A percentile compares a stretch with the other conserved stretches of the same genome.
phyloP scores from a whole-genome alignment of 805 yeast genomes.

The Pichia heedii region DNA sequence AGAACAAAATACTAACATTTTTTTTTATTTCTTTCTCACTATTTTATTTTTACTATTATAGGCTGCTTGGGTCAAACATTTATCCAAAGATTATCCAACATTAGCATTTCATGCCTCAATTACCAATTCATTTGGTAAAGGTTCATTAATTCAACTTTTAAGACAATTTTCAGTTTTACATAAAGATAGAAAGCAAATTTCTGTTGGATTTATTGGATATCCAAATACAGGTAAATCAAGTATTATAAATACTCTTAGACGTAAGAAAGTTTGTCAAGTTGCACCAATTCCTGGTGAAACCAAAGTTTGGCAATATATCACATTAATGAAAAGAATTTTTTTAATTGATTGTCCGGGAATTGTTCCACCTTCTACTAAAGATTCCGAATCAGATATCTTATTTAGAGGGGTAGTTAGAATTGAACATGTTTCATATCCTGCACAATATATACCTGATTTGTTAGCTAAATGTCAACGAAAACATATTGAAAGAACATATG shows the following conservation, averaged over 20 bases:
- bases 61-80: conserved; percentile 99
- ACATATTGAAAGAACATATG: conserved; percentile 93
- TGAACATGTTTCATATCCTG: conserved; percentile 94
- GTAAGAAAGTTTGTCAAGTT: conserved; percentile 91
- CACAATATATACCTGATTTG: conserved; percentile 86
- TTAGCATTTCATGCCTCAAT: conserved; percentile 97
- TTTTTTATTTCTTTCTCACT: background rate
- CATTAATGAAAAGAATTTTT: conserved; percentile 91
- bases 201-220: conserved; percentile 95
- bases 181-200: conserved; percentile 88
- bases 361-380: conserved; percentile 90
- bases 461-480: conserved; percentile 76
- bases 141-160: conserved; percentile 84
- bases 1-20: conserved; percentile 26
- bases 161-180: conserved; percentile 90
- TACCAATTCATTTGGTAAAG: conserved; percentile 96
- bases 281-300: conserved; percentile 99
- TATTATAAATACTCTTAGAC: conserved; percentile 84
- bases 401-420: conserved; percentile 98
- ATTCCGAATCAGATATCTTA: conserved; percentile 82
- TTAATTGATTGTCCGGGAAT: conserved; percentile 98
- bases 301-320: conserved; percentile 97
- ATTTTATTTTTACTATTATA: conserved; percentile 21
- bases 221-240: conserved; percentile 98
- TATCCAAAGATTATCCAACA: conserved; percentile 88